Evolutionary conservation across 164 flowering plant species (phyloP).

Genomic region (Berberis thunbergii): DNA sequence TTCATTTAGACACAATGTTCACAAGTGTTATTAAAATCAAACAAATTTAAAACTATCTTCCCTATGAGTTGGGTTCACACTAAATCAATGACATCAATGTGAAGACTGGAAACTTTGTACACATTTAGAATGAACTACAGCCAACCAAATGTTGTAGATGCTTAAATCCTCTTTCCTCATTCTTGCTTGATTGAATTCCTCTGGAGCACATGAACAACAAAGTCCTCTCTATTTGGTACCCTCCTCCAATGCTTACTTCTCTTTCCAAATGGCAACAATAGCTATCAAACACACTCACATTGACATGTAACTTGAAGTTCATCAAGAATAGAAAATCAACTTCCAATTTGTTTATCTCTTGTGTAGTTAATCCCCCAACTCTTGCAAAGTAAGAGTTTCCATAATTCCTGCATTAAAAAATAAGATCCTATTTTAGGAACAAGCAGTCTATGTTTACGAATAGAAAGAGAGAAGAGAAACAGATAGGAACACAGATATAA

Average conservation of each 20-base stretch:
- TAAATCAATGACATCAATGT: too few species aligned
- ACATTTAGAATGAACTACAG: conserved; percentile 9
- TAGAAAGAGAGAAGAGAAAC: too few species aligned
- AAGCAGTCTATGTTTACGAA: too few species aligned
- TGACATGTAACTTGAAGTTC: conserved; percentile 80
- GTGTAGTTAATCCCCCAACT: conserved; percentile 77
- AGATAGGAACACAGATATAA: too few species aligned
- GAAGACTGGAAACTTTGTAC: too few species aligned
- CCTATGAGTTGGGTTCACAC: too few species aligned
- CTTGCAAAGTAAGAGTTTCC: conserved; percentile 79
- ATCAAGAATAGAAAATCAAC: conserved; percentile 70
- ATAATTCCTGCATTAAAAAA: conserved; percentile 51
- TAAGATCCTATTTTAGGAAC: too few species aligned
- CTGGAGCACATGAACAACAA: conserved; percentile 47
- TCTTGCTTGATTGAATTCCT: conserved; percentile 47
- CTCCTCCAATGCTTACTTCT: conserved; percentile 91
- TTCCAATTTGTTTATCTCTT: conserved; percentile 68
- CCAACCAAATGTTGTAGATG: conserved; percentile 30
- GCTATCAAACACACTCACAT: conserved; percentile 80
- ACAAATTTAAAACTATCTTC: too few species aligned
- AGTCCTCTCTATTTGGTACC: conserved; percentile 76
- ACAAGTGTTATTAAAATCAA: too few species aligned
- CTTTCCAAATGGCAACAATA: conserved; percentile 85
- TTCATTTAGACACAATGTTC: too few species aligned
- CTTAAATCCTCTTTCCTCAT: conserved; percentile 26